Base-by-base conservation (phyloP, 305 asterid genomes). In the Fraxinus platypoda region DNA sequence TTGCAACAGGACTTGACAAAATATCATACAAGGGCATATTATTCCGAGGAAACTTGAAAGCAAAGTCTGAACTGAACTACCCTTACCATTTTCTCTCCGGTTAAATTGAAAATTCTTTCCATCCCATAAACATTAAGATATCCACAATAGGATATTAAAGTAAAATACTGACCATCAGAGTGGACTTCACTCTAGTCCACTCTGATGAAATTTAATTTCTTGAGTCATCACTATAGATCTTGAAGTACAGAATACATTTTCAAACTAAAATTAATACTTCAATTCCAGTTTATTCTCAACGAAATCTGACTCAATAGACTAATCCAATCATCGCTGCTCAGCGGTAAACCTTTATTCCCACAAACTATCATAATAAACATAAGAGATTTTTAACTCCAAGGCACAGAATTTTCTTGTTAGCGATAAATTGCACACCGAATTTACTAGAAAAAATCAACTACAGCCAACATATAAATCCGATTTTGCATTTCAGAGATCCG, bases 401-500 rank as follows among this genome's bases (percentile, higher is more conserved):
- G 30, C 30, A 21, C 71, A 21, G 13, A 13, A 19, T 59, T 59
- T 21, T 59, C 9, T 59, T 21, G 28, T 59, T 21, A 8, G 9
- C 28, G 9, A 26, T 5, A 57, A 19, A 19, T 57, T 57, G 12
- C 30, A 21, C 7, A 59, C 12, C 26, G 8, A 59, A 59, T 2
- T 59, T 59, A 21, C 71, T 7, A 6, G 1, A 19, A 6, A 57
- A 19, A 57, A 5, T 49, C 26, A 17, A 57, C 68, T 17, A 57
- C 68, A n/a, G 28, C 68, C 23, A 57, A 57, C 25, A 57, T 57
- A 17, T 19, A 57, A 1, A 83, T 33, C 82, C 5, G 57, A 70
- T 52, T 54, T 49, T 81, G 77, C 76, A 76, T 78, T 74, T 41
- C 70, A 62, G 75, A 12, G 74, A 77, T 80, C 85, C 59, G 77